Evolutionary conservation across 78 protist species (phyloP), one percentile per base, ranked within the genome.

Genomic region (Parvularia atlantis): DNA sequence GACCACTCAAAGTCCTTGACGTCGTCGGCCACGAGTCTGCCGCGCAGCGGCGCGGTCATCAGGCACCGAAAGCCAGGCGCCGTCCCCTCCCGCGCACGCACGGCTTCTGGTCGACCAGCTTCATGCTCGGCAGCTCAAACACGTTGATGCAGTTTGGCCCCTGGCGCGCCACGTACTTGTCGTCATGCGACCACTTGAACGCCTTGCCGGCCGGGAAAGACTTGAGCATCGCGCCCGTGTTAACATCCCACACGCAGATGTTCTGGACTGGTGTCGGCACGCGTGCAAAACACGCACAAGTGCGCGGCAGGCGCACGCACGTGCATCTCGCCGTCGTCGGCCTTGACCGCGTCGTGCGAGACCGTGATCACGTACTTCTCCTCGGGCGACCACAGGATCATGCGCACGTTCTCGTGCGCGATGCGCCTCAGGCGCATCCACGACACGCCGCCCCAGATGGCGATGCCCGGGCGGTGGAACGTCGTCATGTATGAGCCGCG

Each of bases 401-500:
- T 58, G 72, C n/a, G n/a, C n/a, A n/a, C n/a, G n/a, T n/a, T n/a
- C n/a, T n/a, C n/a, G n/a, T n/a, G n/a, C n/a, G n/a, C n/a, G n/a
- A n/a, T n/a, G n/a, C n/a, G n/a, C n/a, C n/a, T n/a, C n/a, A n/a
- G n/a, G n/a, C n/a, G n/a, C n/a, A n/a, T 17, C 90, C 81, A 80
- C 37, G 69, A 46, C 48, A 30, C 63, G 30, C 88, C 90, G n/a
- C 90, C 94, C 85, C 85, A 91, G 36, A 91, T 53, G 20, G 78
- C 81, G n/a, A 93, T 56, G 16, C 97, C 94, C 16, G 44, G 77
- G 17, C 64, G 68, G 79, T 90, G 96, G 82, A 88, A 59, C 31
- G 96, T 89, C 24, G 85, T 91, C 57, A 90, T 73, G 76, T 89
- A 94, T 24, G 80, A 64, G 30, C 98, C 98, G 44, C 41, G 66